Conservation (phyloP, 768 basidiomycete genomes). For the Favolaschia claudopus region DNA sequence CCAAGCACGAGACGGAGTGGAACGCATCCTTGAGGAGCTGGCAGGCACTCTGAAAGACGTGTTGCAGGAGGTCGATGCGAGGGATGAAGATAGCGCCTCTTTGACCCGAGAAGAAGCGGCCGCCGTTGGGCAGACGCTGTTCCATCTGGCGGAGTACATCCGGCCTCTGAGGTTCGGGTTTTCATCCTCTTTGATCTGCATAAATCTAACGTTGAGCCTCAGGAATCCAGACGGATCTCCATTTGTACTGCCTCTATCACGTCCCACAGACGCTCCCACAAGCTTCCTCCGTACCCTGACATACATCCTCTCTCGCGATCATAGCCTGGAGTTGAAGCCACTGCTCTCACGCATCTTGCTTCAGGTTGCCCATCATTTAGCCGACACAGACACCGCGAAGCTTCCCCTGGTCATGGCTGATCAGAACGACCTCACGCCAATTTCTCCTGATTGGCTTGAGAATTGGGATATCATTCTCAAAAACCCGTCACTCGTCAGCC, state of each 20-base stretch:
- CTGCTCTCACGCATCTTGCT: slow-evolving; percentile 70
- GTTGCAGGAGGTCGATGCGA: slow-evolving; percentile 73
- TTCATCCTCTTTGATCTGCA: neutral
- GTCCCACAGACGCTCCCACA: slow-evolving; percentile 63
- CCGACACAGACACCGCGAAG: slow-evolving; percentile 70
- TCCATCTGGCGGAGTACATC: slow-evolving; percentile 65
- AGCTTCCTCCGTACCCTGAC: slow-evolving; percentile 70
- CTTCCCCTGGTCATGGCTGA: slow-evolving; percentile 69
- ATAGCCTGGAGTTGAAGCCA: slow-evolving; percentile 63
- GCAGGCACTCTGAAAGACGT: slow-evolving; percentile 76
- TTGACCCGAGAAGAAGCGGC: slow-evolving; percentile 75
- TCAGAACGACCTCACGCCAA: slow-evolving; percentile 74
- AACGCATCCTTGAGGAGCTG: slow-evolving; percentile 72
- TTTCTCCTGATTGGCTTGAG: slow-evolving; percentile 72
- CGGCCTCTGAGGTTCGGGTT: slow-evolving; percentile 61
- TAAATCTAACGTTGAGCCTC: slow-evolving; percentile 10
- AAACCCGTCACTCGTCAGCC: slow-evolving; percentile 53
- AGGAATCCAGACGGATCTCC: slow-evolving; percentile 54
- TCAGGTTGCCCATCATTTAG: slow-evolving; percentile 70
- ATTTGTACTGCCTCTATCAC: slow-evolving; percentile 59
- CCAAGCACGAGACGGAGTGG: slow-evolving; percentile 46
- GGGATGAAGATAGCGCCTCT: slow-evolving; percentile 57
- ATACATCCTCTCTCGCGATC: slow-evolving; percentile 69
- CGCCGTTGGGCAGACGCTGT: slow-evolving; percentile 68
- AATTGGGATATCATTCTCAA: slow-evolving; percentile 69